Evolutionary conservation across 1,139 yeast species (phyloP).

Genomic region (Pichia sp.): DNA sequence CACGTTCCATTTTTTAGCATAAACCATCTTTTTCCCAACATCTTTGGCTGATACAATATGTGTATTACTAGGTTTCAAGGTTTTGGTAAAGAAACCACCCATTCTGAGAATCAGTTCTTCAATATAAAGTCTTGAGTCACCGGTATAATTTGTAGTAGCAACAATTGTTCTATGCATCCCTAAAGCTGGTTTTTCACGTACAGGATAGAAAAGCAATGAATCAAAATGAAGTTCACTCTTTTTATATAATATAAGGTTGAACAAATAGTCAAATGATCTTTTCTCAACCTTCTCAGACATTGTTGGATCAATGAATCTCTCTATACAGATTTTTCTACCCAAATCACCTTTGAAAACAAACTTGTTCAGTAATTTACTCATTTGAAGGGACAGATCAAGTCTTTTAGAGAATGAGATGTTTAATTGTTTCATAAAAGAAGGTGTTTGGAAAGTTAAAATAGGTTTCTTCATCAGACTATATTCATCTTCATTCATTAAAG

Average conservation of each 20-base stretch:
- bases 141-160: slow-evolving; percentile 74
- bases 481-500: slow-evolving; percentile 22
- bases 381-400: slow-evolving; percentile 1
- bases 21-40: slow-evolving; percentile 65
- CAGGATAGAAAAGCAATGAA: slow-evolving; percentile 60
- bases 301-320: not conserved
- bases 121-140: slow-evolving; percentile 72
- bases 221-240: not conserved
- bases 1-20: slow-evolving; percentile 58
- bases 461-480: not conserved
- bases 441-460: not conserved
- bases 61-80: slow-evolving; percentile 54
- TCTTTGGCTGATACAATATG: slow-evolving; percentile 65
- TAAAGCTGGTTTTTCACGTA: slow-evolving; percentile 45
- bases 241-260: slow-evolving; percentile 6
- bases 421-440: not conserved
- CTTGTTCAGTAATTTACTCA: not conserved
- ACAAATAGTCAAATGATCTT: slow-evolving; percentile 11
- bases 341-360: not conserved
- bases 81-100: slow-evolving; percentile 74
- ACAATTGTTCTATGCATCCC: slow-evolving; percentile 48
- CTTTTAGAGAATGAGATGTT: slow-evolving; percentile 3
- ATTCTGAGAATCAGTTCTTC: slow-evolving; percentile 55
- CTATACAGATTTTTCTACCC: not conserved
- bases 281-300: not conserved